phyloP scores from a whole-genome alignment of 1,284 basidiomycete species.

The Puccinia hordei region DNA sequence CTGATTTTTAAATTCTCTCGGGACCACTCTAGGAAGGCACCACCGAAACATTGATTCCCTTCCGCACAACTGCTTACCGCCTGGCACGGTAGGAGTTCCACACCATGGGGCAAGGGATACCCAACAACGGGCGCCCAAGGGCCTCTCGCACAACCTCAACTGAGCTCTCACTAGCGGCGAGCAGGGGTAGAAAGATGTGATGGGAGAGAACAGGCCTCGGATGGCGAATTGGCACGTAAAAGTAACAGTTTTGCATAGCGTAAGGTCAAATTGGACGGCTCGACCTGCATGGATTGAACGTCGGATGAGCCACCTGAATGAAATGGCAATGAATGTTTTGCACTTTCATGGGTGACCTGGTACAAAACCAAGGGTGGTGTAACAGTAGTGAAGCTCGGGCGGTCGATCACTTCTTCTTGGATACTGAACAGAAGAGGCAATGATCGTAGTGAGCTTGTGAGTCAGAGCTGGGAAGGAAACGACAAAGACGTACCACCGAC shows the following conservation, averaged over 20 bases:
- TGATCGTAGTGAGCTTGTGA: background rate
- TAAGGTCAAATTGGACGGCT: background rate
- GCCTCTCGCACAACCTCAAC: too few relatives aligned
- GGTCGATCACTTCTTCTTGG: slow-evolving; percentile 31
- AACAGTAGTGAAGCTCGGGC: background rate
- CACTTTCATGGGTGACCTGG: background rate
- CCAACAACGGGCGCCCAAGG: too few relatives aligned
- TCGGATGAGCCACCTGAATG: background rate
- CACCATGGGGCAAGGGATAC: too few relatives aligned
- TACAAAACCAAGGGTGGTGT: background rate
- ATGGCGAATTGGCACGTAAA: background rate
- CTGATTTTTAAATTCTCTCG: too few relatives aligned
- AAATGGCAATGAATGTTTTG: background rate
- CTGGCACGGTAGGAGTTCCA: too few relatives aligned
- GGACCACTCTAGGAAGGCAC: too few relatives aligned
- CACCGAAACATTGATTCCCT: too few relatives aligned
- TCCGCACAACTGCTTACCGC: too few relatives aligned
- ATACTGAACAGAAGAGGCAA: background rate
- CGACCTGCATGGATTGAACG: background rate
- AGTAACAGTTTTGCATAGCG: slow-evolving; percentile 5
- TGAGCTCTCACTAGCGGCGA: background rate
- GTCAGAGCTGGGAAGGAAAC: background rate
- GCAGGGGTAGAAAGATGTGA: background rate
- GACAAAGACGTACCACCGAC: slow-evolving; percentile 52
- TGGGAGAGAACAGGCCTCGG: background rate